Percentiles rank a stretch among this genome's conserved stretches.
Evolutionary conservation across 163 green algal genomes (phyloP).

Genomic region (Scenedesmus sp.): DNA sequence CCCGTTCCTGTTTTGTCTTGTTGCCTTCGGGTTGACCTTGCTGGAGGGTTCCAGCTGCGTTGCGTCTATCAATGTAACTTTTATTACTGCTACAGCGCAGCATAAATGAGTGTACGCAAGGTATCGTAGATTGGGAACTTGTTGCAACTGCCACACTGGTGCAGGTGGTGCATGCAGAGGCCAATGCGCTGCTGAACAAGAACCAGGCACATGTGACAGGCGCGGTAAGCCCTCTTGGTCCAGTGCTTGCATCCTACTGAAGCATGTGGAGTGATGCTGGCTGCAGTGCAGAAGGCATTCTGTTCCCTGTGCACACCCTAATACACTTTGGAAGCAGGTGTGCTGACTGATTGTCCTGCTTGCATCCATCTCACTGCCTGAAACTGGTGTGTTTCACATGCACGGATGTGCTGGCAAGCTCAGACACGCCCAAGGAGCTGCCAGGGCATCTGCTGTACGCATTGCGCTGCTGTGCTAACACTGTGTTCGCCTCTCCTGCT

Average conservation of each 20-base stretch:
- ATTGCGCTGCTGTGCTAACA: not conserved
- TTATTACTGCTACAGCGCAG: no score
- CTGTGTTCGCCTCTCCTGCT: not conserved
- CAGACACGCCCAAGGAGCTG: not conserved
- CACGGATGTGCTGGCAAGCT: not conserved
- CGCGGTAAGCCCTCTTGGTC: conserved; percentile 66
- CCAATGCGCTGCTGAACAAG: conserved; percentile 99
- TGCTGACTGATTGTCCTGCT: no score
- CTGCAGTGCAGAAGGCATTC: no score
- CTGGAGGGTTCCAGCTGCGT: no score
- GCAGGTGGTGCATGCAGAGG: conserved; percentile 91
- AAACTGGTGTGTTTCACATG: not conserved
- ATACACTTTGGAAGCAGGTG: not conserved
- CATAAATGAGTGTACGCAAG: no score
- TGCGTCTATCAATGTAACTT: no score
- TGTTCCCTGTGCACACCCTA: not conserved
- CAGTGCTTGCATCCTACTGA: not conserved
- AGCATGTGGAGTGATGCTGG: not conserved
- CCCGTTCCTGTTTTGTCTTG: no score
- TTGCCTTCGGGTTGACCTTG: no score
- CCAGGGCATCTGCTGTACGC: not conserved
- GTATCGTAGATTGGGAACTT: no score
- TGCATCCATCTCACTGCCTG: no score
- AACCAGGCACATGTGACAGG: conserved; percentile 80
- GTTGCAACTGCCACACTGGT: conserved; percentile 58